Base-by-base conservation (phyloP, 495 filamentous ascomycete species). In the Alectoria sarmentosa region DNA sequence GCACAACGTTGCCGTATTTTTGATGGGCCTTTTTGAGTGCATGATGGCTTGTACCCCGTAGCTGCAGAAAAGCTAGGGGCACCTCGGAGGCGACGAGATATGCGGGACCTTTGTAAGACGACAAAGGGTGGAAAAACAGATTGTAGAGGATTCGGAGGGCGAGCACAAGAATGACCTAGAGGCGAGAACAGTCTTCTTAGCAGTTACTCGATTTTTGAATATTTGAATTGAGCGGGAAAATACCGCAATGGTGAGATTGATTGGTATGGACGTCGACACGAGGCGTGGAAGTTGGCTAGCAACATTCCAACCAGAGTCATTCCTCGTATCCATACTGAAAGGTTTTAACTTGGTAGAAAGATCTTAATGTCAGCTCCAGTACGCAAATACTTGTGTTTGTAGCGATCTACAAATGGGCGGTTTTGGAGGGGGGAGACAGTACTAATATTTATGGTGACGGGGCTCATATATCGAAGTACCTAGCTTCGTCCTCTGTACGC, bases 1-100 rank as follows among this genome's bases (percentile, higher is more conserved):
- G 77, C 46, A 83, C 72, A 23, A 83, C 68, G 19, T 75, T 67
- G 0, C 79, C 80, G 65, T 82, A 83, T 48, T 76, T 76, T 3
- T 72, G 67, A 49, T 78, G 75, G 30, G 67, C 55, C 38, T 52
- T 28, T 48, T 65, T 61, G 19, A 67, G 58, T n/a, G 38, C 13
- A 30, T 60, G 38, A 15, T 60, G 58, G 34, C 21, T 37, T 56
- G 42, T 56, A 11, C n/a, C 26, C 49, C n/a, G 39, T 61, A 66
- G 21, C 34, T 61, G 58, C 36, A 37, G 10, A 32, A 56, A 17
- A 42, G 34, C 34, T 44, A 60, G 39, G 56, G 48, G 36, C 55
- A 67, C 10, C 38, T 62, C 39, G 63, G 46, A 56, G 11, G 58
- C 58, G 4, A 21, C 54, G 34, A 61, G 61, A 28, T 54, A 36